A percentile compares a stretch with the other conserved stretches of the same genome.
Evolutionary conservation across 1,284 basidiomycete species (phyloP).

Genomic region (Trametes hirsuta): DNA sequence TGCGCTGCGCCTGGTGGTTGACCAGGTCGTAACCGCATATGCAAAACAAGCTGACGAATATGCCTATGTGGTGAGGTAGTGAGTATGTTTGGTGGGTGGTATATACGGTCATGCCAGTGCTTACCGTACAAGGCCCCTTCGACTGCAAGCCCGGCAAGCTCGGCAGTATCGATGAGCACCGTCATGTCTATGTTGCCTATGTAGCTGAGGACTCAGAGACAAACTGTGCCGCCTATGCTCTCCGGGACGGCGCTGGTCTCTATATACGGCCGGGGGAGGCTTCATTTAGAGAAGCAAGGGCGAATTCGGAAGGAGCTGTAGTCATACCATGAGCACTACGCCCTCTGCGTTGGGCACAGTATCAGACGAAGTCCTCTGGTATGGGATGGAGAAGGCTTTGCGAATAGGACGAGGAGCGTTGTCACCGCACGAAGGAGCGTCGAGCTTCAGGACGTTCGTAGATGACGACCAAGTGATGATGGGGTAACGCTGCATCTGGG

Average conservation of each 20-base stretch:
- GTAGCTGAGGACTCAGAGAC: neutral
- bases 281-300: too few species aligned
- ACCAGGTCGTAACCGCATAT: constrained; percentile 11
- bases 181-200: neutral
- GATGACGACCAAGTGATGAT: too few species aligned
- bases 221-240: neutral
- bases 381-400: neutral
- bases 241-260: too few species aligned
- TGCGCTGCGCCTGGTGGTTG: neutral
- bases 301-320: too few species aligned
- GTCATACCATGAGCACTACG: too few species aligned
- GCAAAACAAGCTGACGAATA: constrained; percentile 6
- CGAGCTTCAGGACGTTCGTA: too few species aligned
- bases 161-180: constrained; percentile 18
- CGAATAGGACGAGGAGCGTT: neutral
- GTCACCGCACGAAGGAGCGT: neutral
- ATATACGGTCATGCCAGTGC: neutral
- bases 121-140: constrained; percentile 18
- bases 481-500: too few species aligned
- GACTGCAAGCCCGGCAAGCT: constrained; percentile 13
- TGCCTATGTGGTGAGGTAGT: neutral
- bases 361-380: too few species aligned
- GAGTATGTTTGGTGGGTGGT: neutral
- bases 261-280: too few species aligned
- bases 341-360: too few species aligned